Evolutionary conservation across 768 basidiomycete species (phyloP).

Genomic region (Antrodiella citrinella): DNA sequence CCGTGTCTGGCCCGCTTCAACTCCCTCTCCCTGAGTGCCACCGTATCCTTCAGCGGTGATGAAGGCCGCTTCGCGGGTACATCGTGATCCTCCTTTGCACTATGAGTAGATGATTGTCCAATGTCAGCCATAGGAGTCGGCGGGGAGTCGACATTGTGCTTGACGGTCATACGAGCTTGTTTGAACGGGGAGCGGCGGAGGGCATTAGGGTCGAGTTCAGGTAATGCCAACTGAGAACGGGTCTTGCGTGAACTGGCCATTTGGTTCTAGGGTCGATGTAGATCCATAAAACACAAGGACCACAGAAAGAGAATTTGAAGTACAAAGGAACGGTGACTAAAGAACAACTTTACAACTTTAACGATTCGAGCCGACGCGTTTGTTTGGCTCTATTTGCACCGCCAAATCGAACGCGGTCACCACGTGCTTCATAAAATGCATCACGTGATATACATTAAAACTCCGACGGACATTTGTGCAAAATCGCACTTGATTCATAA

Average conservation of each 20-base stretch:
- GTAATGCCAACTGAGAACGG: conserved; percentile 8
- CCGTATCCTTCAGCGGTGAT: not conserved
- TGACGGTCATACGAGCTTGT: not conserved
- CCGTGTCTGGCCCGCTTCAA: conserved; percentile 6
- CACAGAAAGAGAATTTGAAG: no score
- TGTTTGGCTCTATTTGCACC: not conserved
- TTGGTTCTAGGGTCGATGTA: no score
- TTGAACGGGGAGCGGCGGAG: conserved; percentile 3
- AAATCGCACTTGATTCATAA: no score
- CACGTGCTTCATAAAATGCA: not conserved
- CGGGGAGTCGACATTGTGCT: not conserved
- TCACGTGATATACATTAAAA: no score
- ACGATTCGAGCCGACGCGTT: not conserved
- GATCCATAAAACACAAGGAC: no score
- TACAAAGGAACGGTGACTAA: no score
- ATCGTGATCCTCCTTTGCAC: not conserved
- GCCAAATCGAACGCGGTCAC: not conserved
- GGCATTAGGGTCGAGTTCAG: conserved; percentile 1
- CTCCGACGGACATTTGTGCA: no score
- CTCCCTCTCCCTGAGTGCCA: conserved; percentile 2
- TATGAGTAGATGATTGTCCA: not conserved
- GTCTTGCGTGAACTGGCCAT: conserved; percentile 2
- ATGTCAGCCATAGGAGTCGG: no score
- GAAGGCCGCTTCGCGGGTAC: conserved; percentile 5
- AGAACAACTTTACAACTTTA: no score